Percentiles rank a stretch among this genome's conserved stretches.
These are phyloP conservation scores for Mucuna pruriens DNA, from an alignment of 306 rosid genomes.

Conservation along the genomic window DNA sequence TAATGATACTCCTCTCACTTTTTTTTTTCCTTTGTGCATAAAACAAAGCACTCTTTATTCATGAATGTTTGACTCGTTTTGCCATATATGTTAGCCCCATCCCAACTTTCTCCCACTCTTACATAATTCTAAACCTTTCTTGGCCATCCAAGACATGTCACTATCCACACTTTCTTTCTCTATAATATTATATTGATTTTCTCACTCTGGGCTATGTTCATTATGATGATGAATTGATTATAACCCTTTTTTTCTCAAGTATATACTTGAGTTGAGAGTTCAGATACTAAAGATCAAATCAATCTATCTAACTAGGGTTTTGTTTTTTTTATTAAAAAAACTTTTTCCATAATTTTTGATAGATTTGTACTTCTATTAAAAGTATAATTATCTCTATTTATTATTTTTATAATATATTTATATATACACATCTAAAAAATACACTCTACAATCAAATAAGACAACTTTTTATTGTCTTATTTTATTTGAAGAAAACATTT, in stretches of 20 bases:
- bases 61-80: constrained; percentile 63
- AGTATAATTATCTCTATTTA: not conserved
- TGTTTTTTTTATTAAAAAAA: not conserved
- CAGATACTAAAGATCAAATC: not conserved
- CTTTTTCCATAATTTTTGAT: not conserved
- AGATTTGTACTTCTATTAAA: not conserved
- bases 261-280: not conserved
- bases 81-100: constrained; percentile 44
- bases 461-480: not conserved
- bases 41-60: constrained; percentile 52
- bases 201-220: constrained; percentile 9
- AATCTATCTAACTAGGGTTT: not conserved
- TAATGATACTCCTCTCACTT: constrained; percentile 33
- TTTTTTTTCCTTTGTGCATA: constrained; percentile 36
- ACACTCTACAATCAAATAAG: not conserved
- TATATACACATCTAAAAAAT: too few relatives aligned
- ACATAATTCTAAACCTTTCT: constrained; percentile 58
- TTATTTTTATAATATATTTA: not conserved
- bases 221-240: constrained; percentile 28
- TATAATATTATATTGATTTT: constrained; percentile 35
- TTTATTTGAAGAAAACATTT: not conserved
- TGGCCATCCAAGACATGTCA: constrained; percentile 58
- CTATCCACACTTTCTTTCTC: constrained; percentile 52
- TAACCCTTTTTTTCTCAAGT: constrained; percentile 12
- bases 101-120: constrained; percentile 56